Base-by-base conservation (phyloP, 768 basidiomycete species). In the Auriscalpium orientale region DNA sequence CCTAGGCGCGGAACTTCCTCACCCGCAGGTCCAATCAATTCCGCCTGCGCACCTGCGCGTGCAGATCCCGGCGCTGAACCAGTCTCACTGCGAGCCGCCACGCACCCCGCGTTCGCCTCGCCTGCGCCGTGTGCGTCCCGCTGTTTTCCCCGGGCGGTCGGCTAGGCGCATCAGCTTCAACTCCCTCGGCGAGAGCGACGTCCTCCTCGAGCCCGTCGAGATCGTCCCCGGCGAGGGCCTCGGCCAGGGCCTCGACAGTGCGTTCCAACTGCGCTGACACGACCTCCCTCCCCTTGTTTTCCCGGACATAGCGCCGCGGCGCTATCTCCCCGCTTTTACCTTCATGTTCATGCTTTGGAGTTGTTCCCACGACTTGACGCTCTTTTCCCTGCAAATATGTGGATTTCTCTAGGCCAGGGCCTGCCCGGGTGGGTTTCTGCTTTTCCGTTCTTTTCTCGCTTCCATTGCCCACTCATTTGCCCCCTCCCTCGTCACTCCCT, bases 51-150 rank as follows among this genome's bases (percentile, higher is more conserved):
- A 62, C 51, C 49, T 62, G 60, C 56, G 57, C 61, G 62, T 21
- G 64, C 56, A 52, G 66, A 65, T 52, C 65, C 66, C 62, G 64
- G 61, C 78, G 80, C 53, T 85, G 83, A 59, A 83, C 83, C 36
- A 84, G 80, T 63, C 84, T 84, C 63, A 79, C 86, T 61, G 87
- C 84, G 40, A 76, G 74, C 55, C 86, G 87, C 66, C 74, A 86
- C 37, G 84, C 83, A 38, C 72, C 68, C 48, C 70, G 77, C 58
- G 36, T 52, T 53, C 49, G 34, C 40, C 40, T 43, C 40, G 40
- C 15, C 58, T 51, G 55, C 64, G 53, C 53, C 62, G 45, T 62
- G 56, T 56, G 57, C 62, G 48, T 36, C 56, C 58, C 34, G 43
- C 46, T 12, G 18, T 33, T 4, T 48, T 60, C 44, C 60, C 58